These are phyloP conservation scores for Inga leiocalycina DNA, from an alignment of 306 rosid species.

Conservation along the genomic window DNA sequence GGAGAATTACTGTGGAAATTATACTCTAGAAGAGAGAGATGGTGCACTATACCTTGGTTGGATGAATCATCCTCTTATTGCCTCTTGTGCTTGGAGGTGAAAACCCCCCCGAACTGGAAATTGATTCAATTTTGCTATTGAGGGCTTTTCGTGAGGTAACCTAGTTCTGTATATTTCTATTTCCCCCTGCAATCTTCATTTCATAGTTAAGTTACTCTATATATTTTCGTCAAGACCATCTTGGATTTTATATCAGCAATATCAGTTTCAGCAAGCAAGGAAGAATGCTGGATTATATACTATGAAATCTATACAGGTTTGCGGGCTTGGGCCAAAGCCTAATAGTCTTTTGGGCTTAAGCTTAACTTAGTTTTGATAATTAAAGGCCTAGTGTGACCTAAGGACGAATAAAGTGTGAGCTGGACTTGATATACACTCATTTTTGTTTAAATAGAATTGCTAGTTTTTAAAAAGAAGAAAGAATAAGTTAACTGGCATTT, in stretches of 20 bases:
- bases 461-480: background rate
- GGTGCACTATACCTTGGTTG: constrained; percentile 86
- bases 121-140: constrained; percentile 34
- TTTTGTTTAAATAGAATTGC: background rate
- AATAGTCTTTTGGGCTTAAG: background rate
- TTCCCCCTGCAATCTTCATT: constrained; percentile 14
- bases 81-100: constrained; percentile 90
- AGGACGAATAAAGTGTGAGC: background rate
- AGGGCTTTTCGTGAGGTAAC: constrained; percentile 38
- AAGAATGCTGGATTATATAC: constrained; percentile 37
- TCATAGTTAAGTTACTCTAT: constrained; percentile 31
- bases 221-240: constrained; percentile 32
- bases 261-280: constrained; percentile 22
- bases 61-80: constrained; percentile 64
- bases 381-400: background rate
- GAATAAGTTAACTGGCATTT: background rate
- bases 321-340: background rate
- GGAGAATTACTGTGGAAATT: constrained; percentile 69
- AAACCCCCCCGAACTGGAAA: constrained; percentile 6
- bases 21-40: constrained; percentile 82
- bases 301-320: constrained; percentile 1
- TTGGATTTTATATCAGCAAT: constrained; percentile 21
- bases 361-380: background rate
- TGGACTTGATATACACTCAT: background rate
- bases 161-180: constrained; percentile 19